Evolutionary conservation across 371 early-diverging fungal genomes (phyloP).

Genomic region (Mortierella sp.): DNA sequence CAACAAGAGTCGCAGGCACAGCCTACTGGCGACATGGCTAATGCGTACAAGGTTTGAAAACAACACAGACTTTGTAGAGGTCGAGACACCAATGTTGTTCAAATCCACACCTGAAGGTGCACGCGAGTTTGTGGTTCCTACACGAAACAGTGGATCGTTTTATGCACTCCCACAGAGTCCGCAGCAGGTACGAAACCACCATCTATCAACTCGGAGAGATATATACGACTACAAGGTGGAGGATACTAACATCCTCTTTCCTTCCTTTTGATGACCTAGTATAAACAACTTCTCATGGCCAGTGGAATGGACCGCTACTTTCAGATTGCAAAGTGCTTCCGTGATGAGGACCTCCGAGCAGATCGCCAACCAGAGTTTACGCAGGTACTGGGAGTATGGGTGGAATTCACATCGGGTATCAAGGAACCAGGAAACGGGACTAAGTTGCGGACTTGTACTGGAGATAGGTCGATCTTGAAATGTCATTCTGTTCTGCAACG

Average conservation of each 20-base stretch:
- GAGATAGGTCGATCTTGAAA: constrained; percentile 92
- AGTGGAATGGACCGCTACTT: constrained; percentile 92
- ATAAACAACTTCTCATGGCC: constrained; percentile 93
- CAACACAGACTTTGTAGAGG: constrained; percentile 79
- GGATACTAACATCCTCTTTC: neutral
- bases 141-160: constrained; percentile 77
- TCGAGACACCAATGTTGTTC: constrained; percentile 93
- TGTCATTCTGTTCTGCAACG: constrained; percentile 79
- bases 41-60: too few relatives aligned
- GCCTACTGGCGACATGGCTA: too few relatives aligned
- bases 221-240: too few relatives aligned
- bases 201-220: too few relatives aligned
- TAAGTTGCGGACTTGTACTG: too few relatives aligned
- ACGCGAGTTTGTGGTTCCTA: constrained; percentile 93
- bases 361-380: constrained; percentile 97
- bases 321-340: constrained; percentile 93
- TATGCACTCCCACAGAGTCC: constrained; percentile 94
- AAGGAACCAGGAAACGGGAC: too few relatives aligned
- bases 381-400: constrained; percentile 67
- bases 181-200: constrained; percentile 75
- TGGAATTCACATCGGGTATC: too few relatives aligned
- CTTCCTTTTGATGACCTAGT: constrained; percentile 30
- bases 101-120: constrained; percentile 97
- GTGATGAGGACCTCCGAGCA: constrained; percentile 90
- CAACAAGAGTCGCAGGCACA: too few relatives aligned